Conservation (phyloP, 371 early-diverging fungal genomes). For the Lichtheimia corymbifera region DNA sequence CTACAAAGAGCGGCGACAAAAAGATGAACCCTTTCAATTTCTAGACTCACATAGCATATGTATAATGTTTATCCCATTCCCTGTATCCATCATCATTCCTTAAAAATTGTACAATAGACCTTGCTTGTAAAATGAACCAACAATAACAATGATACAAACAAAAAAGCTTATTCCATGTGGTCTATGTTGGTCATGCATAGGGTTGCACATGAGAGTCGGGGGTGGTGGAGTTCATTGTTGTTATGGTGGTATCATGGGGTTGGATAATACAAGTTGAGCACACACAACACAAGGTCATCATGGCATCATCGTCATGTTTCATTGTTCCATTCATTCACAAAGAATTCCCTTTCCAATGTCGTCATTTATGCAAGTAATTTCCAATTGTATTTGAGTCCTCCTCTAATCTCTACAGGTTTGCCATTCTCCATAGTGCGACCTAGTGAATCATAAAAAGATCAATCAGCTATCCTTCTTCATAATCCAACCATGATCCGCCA, state of each 20-base stretch:
- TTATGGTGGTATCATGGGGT: background rate
- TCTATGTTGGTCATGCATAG: background rate
- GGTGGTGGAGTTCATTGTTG: conserved; percentile 1
- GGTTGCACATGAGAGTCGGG: background rate
- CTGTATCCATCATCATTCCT: no score
- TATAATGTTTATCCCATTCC: no score
- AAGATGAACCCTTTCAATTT: background rate
- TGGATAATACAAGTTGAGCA: background rate
- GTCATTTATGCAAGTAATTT: conserved; percentile 11
- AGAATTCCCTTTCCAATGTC: background rate
- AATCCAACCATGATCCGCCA: no score
- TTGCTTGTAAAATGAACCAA: background rate
- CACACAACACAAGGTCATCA: background rate
- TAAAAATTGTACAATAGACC: conserved; percentile 4
- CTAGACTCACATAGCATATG: no score
- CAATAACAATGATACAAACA: background rate
- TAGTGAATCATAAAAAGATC: conserved; percentile 1
- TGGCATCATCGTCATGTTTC: background rate
- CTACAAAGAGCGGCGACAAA: background rate
- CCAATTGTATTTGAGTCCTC: conserved; percentile 36
- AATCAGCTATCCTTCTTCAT: background rate
- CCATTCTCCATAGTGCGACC: conserved; percentile 37
- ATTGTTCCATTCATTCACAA: background rate
- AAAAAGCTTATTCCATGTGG: conserved; percentile 8
- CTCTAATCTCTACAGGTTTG: conserved; percentile 34